Conservation (phyloP, 2,329 filamentous ascomycete species). For the Colletotrichum cereale region DNA sequence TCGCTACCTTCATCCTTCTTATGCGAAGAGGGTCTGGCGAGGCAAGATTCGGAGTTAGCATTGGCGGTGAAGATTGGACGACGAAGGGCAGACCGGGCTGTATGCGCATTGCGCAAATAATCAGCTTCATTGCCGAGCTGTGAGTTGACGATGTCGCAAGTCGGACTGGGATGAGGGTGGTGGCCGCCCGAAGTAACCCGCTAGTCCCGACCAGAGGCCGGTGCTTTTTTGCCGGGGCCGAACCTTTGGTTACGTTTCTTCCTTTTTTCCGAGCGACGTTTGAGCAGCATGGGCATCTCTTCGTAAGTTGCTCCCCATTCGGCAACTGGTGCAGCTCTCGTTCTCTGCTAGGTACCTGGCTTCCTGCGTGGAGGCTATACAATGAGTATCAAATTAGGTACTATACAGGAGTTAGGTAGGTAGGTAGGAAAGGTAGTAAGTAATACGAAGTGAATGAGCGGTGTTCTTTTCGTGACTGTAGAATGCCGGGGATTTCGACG, state of each 20-base stretch:
- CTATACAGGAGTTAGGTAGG: too few relatives aligned
- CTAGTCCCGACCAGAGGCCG: background rate
- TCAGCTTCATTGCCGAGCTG: background rate
- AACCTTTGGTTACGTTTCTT: slow-evolving; percentile 20
- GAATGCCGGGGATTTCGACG: too few relatives aligned
- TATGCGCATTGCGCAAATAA: background rate
- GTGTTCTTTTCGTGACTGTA: background rate
- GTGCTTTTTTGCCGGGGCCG: background rate
- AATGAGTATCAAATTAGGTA: background rate
- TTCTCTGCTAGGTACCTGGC: background rate
- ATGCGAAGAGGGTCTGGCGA: slow-evolving; percentile 1
- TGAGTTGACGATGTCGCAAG: slow-evolving; percentile 24
- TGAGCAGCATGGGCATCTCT: background rate
- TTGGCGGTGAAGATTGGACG: background rate
- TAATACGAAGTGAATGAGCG: too few relatives aligned
- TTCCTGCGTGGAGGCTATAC: background rate
- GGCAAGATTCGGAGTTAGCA: background rate
- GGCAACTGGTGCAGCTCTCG: slow-evolving; percentile 14
- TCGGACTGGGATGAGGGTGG: slow-evolving; percentile 19
- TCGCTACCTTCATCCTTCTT: background rate
- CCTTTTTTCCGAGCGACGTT: slow-evolving; percentile 5
- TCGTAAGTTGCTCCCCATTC: slow-evolving; percentile 25
- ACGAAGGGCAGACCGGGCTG: background rate
- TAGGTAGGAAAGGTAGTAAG: background rate
- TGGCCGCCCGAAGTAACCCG: slow-evolving; percentile 8